phyloP scores from a whole-genome alignment of 1,284 basidiomycete species.

The Melampsora americana region DNA sequence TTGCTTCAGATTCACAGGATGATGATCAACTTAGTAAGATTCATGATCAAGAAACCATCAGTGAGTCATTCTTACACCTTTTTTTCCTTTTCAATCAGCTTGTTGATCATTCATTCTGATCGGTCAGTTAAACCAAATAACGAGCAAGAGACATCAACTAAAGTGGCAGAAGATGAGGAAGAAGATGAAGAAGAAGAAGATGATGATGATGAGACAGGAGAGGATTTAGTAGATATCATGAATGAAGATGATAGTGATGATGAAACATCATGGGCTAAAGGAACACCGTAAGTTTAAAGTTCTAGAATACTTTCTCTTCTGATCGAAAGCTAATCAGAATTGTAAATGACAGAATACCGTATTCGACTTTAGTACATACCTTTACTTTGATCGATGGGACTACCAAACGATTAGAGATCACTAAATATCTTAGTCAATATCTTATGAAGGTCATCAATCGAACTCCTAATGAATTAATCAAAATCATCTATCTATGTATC shows the following conservation, averaged over 20 bases:
- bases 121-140: too few relatives aligned
- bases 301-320: background rate
- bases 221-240: background rate
- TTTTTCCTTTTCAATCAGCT: too few relatives aligned
- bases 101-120: too few relatives aligned
- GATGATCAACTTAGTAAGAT: too few relatives aligned
- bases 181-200: background rate
- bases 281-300: constrained; percentile 7
- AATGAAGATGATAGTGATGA: background rate
- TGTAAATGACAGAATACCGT: constrained; percentile 70
- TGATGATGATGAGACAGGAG: constrained; percentile 15
- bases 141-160: too few relatives aligned
- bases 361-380: constrained; percentile 81
- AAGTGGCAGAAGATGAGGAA: background rate
- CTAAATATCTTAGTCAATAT: constrained; percentile 79
- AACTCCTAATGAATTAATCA: constrained; percentile 72
- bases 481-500: constrained; percentile 92
- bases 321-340: background rate
- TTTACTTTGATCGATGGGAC: constrained; percentile 90
- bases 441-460: constrained; percentile 82
- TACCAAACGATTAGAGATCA: constrained; percentile 92
- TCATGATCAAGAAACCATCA: too few relatives aligned
- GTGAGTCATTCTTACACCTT: too few relatives aligned
- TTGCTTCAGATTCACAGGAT: too few relatives aligned
- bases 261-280: constrained; percentile 29